Conservation (phyloP, 2,329 filamentous ascomycete genomes). For the Myriosclerotinia duriaeana region DNA sequence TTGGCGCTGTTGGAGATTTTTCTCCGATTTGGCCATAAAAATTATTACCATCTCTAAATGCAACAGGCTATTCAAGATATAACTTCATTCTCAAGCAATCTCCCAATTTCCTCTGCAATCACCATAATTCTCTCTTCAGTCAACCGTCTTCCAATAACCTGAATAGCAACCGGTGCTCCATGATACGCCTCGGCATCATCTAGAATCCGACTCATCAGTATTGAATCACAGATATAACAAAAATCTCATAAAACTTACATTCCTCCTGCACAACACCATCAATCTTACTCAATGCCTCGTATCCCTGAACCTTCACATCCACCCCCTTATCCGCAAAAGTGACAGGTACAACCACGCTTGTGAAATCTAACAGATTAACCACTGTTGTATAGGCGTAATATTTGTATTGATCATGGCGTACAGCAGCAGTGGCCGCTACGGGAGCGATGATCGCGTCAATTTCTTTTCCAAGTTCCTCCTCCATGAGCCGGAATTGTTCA, state of each 20-base stretch:
- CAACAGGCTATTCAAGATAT: conserved; percentile 23
- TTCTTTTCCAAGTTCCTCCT: conserved; percentile 35
- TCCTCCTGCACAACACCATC: conserved; percentile 35
- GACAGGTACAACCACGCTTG: conserved; percentile 47
- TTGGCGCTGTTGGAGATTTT: too few species aligned
- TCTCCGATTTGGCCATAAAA: too few species aligned
- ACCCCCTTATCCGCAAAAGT: conserved; percentile 45
- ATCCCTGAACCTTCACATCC: conserved; percentile 36
- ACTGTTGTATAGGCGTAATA: conserved; percentile 35
- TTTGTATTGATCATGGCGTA: conserved; percentile 36
- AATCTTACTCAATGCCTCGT: conserved; percentile 30
- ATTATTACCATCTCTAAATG: too few species aligned
- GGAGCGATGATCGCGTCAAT: conserved; percentile 42
- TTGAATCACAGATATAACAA: conserved; percentile 4
- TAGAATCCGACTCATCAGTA: conserved; percentile 28
- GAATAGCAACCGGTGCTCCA: conserved; percentile 36
- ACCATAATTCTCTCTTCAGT: conserved; percentile 40
- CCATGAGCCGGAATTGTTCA: conserved; percentile 38
- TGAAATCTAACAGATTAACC: conserved; percentile 38
- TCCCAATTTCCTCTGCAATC: conserved; percentile 42
- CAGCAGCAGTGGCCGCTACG: conserved; percentile 40
- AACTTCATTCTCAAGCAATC: conserved; percentile 40
- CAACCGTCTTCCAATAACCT: conserved; percentile 35
- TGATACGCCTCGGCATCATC: conserved; percentile 36
- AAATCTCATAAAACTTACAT: conserved; percentile 28